Evolutionary conservation across 768 basidiomycete genomes (phyloP), one percentile per base, ranked within the genome.

Genomic region (Boletus rufocinnamomeus): DNA sequence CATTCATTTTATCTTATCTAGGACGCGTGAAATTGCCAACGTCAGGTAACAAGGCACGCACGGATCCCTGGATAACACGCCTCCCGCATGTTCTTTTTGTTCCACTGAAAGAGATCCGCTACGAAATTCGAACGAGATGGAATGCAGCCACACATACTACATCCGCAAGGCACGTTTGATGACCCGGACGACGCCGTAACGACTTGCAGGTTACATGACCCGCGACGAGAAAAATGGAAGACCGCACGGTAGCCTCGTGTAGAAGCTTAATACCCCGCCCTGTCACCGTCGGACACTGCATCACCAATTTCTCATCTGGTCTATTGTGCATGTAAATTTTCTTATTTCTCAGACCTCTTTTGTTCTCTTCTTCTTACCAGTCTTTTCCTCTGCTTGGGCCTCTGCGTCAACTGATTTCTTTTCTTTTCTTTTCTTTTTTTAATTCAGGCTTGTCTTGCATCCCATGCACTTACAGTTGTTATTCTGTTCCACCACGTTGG

Each of bases 241-340:
- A 30, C 53, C 60, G 55, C 68, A 62, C 50, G 44, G 47, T 35
- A 43, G 10, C 68, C 69, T 63, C 63, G 61, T 60, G 57, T 50
- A 48, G 52, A 63, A 56, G 60, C 50, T 47, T 55, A 47, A 65
- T 63, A 46, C 60, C 67, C 63, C 66, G 50, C 63, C 40, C 23
- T 59, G 54, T 53, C 59, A 50, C 63, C 56, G 47, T 52, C 44
- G 46, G 19, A 50, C 40, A 30, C 21, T 30, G 34, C 54, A 58
- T 50, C 52, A 44, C 43, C 50, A 38, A 32, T 25, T 9, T 23
- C 11, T 48, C 53, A 27, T 25, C 28, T 44, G 30, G 58, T 41
- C 45, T 38, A 21, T 27, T 27, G 6, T 60, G 25, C 40, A 56
- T 50, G 37, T 57, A 28, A 54, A 52, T 38, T 52, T 50, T 37